Conservation (phyloP, 345 rosid genomes). For the Eucalyptus microcorys region DNA sequence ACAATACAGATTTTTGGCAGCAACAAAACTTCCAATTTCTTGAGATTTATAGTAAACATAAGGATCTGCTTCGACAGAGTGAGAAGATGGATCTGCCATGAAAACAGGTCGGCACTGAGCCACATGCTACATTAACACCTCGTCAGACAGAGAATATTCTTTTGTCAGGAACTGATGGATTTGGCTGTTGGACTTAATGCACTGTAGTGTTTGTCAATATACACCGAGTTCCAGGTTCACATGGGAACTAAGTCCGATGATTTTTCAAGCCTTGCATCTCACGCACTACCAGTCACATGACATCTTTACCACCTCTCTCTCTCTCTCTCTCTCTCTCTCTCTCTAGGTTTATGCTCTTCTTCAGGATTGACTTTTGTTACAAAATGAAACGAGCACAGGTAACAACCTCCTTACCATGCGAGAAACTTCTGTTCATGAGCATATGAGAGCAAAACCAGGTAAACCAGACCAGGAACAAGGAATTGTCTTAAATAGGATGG, state of each 20-base stretch:
- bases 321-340: background rate
- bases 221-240: background rate
- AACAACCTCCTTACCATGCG: background rate
- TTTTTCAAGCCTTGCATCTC: background rate
- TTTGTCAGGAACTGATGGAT: background rate
- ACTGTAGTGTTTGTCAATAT: background rate
- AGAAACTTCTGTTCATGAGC: background rate
- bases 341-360: background rate
- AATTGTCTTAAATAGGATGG: background rate
- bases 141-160: background rate
- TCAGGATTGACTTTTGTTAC: background rate
- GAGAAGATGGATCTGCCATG: background rate
- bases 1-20: background rate
- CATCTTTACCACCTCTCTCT: background rate
- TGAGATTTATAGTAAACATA: background rate
- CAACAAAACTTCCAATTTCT: background rate
- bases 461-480: background rate
- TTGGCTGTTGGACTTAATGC: background rate
- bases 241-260: background rate
- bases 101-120: background rate
- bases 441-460: background rate
- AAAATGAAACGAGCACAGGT: background rate
- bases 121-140: background rate
- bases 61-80: background rate
- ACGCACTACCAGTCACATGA: background rate